Conservation (phyloP, 192 early-diverging fungal species). For the Lunasporangiospora selenospora region DNA sequence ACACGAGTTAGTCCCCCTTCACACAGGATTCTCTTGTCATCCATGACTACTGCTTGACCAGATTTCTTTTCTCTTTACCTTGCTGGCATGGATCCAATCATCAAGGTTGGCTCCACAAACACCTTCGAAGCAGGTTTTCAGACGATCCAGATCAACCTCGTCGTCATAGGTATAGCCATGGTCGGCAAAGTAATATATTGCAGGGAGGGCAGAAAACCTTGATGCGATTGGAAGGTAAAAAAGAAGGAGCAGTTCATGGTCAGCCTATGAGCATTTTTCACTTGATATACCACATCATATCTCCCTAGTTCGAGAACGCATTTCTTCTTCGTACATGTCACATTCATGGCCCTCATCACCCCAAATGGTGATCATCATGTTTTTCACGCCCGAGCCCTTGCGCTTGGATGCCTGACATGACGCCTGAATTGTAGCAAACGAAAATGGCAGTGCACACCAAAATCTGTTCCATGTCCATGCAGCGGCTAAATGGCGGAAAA, state of each 20-base stretch:
- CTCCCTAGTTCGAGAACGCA: background rate
- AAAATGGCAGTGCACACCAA: slow-evolving; percentile 83
- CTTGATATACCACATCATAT: too few relatives aligned
- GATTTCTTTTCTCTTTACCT: slow-evolving; percentile 61
- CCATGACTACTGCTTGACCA: slow-evolving; percentile 57
- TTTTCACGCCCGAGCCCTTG: slow-evolving; percentile 59
- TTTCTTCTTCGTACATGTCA: slow-evolving; percentile 62
- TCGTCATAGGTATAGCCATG: slow-evolving; percentile 70
- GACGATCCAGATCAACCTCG: slow-evolving; percentile 64
- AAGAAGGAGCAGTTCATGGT: slow-evolving; percentile 1
- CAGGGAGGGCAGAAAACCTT: slow-evolving; percentile 78
- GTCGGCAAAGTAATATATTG: slow-evolving; percentile 77
- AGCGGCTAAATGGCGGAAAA: slow-evolving; percentile 31
- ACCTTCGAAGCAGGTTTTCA: slow-evolving; percentile 72
- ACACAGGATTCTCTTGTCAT: slow-evolving; percentile 60
- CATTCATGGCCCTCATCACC: slow-evolving; percentile 94
- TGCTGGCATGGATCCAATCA: slow-evolving; percentile 75
- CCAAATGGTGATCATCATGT: slow-evolving; percentile 88
- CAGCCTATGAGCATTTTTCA: too few relatives aligned
- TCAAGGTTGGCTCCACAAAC: slow-evolving; percentile 83
- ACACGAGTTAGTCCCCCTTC: slow-evolving; percentile 65
- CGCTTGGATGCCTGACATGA: slow-evolving; percentile 73
- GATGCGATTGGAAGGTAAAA: slow-evolving; percentile 11
- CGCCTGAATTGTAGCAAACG: slow-evolving; percentile 78
- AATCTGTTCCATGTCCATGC: slow-evolving; percentile 89